Base-by-base conservation (phyloP, 2,329 filamentous ascomycete species). In the Penicillium sp. region DNA sequence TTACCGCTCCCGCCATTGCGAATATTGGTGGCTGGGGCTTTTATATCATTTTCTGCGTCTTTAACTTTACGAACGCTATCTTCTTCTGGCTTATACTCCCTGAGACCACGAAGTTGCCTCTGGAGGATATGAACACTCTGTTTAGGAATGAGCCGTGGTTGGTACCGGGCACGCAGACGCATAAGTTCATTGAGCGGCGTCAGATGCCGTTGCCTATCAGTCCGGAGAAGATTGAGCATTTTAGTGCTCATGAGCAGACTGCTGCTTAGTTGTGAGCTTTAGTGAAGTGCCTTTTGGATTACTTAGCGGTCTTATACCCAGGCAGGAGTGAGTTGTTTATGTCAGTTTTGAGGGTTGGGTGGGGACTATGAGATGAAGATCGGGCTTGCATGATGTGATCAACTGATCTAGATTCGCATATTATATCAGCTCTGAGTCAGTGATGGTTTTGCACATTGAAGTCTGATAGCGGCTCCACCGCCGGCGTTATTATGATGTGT, bases 61-160 rank as follows among this genome's bases (percentile, higher is more conserved):
- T 87, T 71, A 90, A 90, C 69, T 84, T 88, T 66, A 87, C 84
- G 23, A 87, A 88, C 62, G 84, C 85, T 0, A 44, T 87, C 35
- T 87, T 86, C 76, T 90, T 90, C 78, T 90, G 85, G 81, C 78
- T 81, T 3, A 72, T 89, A 48, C 78, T 89, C 27, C 87, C 87
- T 0, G 87, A 89, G 73, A 89, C 87, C 0, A 81, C 80, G 35
- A 83, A 81, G 61, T 75, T 85, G 13, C 71, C 86, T 0, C 78
- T 89, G 2, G 87, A 89, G 67, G 85, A 88, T 73, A 88, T 88
- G 85, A 83, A 86, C 61, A 81, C 83, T 54, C 74, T 88, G 29
- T 88, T 88, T 70, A 82, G 79, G 23, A 79, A 87, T 64, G 83
- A 86, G 1, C 86, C 86, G 10, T 79, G 82, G 70, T 83, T 89